Conservation (phyloP, 371 early-diverging fungal genomes). For the Smittium culicis region DNA sequence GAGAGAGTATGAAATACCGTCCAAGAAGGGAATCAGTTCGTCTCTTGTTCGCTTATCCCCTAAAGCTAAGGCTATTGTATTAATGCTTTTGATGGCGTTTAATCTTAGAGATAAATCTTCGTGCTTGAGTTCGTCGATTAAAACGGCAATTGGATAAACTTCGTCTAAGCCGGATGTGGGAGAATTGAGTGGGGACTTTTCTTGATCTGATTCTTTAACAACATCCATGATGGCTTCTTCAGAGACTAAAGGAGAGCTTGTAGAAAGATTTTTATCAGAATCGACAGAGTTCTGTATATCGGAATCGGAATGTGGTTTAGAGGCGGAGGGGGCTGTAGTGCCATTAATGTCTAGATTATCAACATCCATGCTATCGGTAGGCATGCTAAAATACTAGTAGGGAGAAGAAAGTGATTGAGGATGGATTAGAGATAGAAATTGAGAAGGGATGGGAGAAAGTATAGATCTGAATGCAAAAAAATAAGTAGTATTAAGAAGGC, state of each 20-base stretch:
- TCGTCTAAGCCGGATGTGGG: background rate
- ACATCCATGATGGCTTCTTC: background rate
- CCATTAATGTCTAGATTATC: background rate
- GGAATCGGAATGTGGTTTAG: no score
- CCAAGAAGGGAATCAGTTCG: conserved; percentile 92
- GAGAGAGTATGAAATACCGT: conserved; percentile 43
- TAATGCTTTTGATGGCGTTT: conserved; percentile 77
- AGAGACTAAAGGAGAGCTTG: no score
- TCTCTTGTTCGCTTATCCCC: conserved; percentile 89
- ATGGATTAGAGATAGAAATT: no score
- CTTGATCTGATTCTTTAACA: background rate
- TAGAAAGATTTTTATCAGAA: no score
- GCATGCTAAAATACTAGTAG: no score
- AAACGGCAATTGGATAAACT: conserved; percentile 69
- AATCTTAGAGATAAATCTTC: conserved; percentile 85
- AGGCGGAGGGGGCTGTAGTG: background rate
- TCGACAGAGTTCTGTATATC: no score
- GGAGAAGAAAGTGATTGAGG: no score
- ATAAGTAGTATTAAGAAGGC: no score
- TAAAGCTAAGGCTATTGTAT: conserved; percentile 84
- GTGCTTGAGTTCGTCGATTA: conserved; percentile 95
- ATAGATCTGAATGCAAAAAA: no score
- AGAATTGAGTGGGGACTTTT: background rate
- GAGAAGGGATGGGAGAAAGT: conserved; percentile 3
- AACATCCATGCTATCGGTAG: conserved; percentile 2